Evolutionary conservation across 2,329 filamentous ascomycete species (phyloP).

Genomic region (Alternaria triticina): DNA sequence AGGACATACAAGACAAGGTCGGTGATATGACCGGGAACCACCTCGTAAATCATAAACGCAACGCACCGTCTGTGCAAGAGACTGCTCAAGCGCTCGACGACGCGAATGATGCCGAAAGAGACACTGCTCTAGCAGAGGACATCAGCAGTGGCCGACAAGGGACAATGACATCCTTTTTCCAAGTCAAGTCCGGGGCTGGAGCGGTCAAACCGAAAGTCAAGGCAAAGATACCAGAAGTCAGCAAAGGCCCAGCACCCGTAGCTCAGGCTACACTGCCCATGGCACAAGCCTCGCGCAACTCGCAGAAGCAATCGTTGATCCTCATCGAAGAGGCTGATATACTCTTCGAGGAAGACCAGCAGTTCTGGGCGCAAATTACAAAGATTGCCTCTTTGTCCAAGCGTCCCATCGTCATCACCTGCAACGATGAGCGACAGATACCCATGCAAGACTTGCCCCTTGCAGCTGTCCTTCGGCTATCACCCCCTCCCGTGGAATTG

Average conservation of each 20-base stretch:
- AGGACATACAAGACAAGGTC: conserved; percentile 87
- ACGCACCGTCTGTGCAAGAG: conserved; percentile 34
- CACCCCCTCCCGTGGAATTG: conserved; percentile 67
- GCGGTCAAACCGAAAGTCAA: conserved; percentile 25
- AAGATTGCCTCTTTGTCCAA: conserved; percentile 83
- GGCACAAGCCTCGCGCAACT: conserved; percentile 41
- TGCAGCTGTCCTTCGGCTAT: conserved; percentile 83
- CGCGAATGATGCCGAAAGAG: conserved; percentile 46
- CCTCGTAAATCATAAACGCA: conserved; percentile 67
- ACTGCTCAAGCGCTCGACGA: conserved; percentile 22
- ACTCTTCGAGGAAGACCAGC: conserved; percentile 92
- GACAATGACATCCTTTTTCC: conserved; percentile 84
- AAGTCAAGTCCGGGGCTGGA: conserved; percentile 44
- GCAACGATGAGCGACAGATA: conserved; percentile 86
- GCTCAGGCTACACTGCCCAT: conserved; percentile 32
- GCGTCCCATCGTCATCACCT: conserved; percentile 92
- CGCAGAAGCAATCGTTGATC: conserved; percentile 92
- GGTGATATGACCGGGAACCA: conserved; percentile 98
- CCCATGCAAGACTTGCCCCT: conserved; percentile 76
- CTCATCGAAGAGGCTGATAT: conserved; percentile 93
- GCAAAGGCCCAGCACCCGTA: conserved; percentile 16
- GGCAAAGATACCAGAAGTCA: conserved; percentile 15
- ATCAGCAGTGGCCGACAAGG: conserved; percentile 74
- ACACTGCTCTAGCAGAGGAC: conserved; percentile 61
- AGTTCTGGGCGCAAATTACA: conserved; percentile 87